These are phyloP conservation scores for Thermothielavioides terrestris DNA, from an alignment of 495 filamentous ascomycete genomes.

Conservation along the genomic window DNA sequence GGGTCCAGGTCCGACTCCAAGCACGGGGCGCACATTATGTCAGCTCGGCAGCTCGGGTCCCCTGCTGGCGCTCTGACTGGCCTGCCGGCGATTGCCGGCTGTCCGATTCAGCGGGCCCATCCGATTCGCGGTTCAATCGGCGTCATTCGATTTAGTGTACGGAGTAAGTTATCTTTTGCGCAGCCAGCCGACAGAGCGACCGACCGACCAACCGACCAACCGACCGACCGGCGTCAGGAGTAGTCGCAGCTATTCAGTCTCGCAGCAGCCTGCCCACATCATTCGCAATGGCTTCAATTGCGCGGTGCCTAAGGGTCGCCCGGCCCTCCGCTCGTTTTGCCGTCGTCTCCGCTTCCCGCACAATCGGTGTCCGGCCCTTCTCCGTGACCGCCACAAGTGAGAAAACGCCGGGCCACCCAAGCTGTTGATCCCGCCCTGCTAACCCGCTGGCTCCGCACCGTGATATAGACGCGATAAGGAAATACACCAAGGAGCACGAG, in stretches of 20 bases:
- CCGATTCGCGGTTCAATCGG: conserved; percentile 1
- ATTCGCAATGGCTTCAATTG: conserved; percentile 41
- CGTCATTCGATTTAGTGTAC: conserved; percentile 17
- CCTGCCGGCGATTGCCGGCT: conserved; percentile 12
- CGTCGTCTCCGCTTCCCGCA: conserved; percentile 25
- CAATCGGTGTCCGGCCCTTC: conserved; percentile 32
- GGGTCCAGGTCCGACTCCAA: neutral
- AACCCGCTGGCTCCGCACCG: neutral
- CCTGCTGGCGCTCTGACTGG: neutral
- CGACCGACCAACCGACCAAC: too few species aligned
- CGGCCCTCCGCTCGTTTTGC: conserved; percentile 34
- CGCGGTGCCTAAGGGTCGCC: conserved; percentile 37
- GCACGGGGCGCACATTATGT: conserved; percentile 1
- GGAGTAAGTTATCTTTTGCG: conserved; percentile 1
- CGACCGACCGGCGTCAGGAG: neutral
- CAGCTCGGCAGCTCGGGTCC: conserved; percentile 15
- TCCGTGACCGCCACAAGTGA: conserved; percentile 37
- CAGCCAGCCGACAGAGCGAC: neutral
- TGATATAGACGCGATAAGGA: conserved; percentile 54
- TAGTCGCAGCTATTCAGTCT: neutral
- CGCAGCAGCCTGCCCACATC: neutral
- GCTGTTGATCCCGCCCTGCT: neutral
- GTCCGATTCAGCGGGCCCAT: neutral
- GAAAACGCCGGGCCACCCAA: conserved; percentile 3
- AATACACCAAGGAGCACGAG: conserved; percentile 96